Evolutionary conservation across 192 early-diverging fungal genomes (phyloP).

Genomic region (Obelidium mucronatum): DNA sequence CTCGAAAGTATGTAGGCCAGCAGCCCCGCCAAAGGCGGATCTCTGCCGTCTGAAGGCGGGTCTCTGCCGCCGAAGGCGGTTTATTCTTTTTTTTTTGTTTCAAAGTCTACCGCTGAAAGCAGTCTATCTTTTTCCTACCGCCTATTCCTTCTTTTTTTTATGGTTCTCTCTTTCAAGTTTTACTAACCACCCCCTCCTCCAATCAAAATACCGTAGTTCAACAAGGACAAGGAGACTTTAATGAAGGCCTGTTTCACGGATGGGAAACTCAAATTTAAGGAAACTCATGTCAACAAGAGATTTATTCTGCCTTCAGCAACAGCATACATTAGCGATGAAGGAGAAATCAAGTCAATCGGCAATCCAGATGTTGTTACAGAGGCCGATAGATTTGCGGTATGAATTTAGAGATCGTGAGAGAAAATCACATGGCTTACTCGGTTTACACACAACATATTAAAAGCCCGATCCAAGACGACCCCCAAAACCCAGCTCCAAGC

Average conservation of each 20-base stretch:
- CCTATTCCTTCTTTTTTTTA: no score
- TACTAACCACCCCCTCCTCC: neutral
- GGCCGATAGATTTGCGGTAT: slow-evolving; percentile 41
- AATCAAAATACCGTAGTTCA: slow-evolving; percentile 23
- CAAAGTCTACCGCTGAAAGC: no score
- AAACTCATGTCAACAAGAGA: slow-evolving; percentile 35
- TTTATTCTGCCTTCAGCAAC: slow-evolving; percentile 40
- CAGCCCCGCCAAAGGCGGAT: neutral
- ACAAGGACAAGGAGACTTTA: slow-evolving; percentile 29
- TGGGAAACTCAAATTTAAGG: slow-evolving; percentile 38
- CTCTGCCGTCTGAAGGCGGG: no score
- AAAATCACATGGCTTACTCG: no score
- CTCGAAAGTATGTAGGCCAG: slow-evolving; percentile 11
- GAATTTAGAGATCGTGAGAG: neutral
- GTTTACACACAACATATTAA: no score
- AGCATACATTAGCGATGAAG: slow-evolving; percentile 47
- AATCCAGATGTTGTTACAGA: slow-evolving; percentile 19
- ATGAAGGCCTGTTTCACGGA: slow-evolving; percentile 43
- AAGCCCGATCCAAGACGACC: slow-evolving; percentile 9
- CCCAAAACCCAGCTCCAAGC: neutral
- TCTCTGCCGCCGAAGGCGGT: no score
- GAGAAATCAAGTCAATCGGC: slow-evolving; percentile 43
- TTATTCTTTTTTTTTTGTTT: no score
- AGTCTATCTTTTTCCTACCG: no score
- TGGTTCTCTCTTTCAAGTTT: neutral